Evolutionary conservation across 2,329 filamentous ascomycete species (phyloP).

Genomic region (Zalaria sp.): DNA sequence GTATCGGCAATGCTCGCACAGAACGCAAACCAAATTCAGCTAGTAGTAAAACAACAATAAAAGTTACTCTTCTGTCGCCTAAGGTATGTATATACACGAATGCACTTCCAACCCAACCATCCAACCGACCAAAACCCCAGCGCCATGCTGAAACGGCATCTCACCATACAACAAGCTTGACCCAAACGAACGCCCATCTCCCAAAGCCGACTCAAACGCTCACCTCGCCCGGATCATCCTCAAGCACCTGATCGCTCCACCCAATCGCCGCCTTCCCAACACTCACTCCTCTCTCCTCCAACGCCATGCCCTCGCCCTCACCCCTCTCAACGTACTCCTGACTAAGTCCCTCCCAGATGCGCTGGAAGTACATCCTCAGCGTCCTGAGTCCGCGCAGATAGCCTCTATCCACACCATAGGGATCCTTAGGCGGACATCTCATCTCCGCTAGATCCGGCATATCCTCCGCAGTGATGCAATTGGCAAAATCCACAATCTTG

Average conservation of each 20-base stretch:
- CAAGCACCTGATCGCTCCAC: slow-evolving; percentile 1
- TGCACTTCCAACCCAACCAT: no score
- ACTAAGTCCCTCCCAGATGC: slow-evolving; percentile 65
- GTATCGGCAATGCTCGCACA: no score
- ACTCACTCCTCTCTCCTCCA: slow-evolving; percentile 1
- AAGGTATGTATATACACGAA: no score
- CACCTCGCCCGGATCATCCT: slow-evolving; percentile 5
- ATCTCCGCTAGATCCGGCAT: slow-evolving; percentile 36
- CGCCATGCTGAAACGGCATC: not conserved
- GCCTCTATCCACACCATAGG: slow-evolving; percentile 68
- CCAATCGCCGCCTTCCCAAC: slow-evolving; percentile 1
- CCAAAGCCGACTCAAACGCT: not conserved
- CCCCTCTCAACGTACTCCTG: slow-evolving; percentile 13
- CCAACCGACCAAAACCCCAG: no score
- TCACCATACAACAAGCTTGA: not conserved
- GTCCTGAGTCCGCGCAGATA: slow-evolving; percentile 76
- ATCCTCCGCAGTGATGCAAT: slow-evolving; percentile 85
- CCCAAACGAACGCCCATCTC: not conserved
- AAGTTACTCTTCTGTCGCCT: no score
- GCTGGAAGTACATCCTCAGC: slow-evolving; percentile 69
- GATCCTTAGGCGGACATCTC: slow-evolving; percentile 67
- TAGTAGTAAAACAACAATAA: no score
- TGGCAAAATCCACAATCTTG: slow-evolving; percentile 97
- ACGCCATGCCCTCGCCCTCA: slow-evolving; percentile 20
- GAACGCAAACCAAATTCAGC: no score